Percentiles rank a stretch among this genome's conserved stretches.
Evolutionary conservation across 2,329 filamentous ascomycete genomes (phyloP).

Genomic region (Curvularia eragrostidis): DNA sequence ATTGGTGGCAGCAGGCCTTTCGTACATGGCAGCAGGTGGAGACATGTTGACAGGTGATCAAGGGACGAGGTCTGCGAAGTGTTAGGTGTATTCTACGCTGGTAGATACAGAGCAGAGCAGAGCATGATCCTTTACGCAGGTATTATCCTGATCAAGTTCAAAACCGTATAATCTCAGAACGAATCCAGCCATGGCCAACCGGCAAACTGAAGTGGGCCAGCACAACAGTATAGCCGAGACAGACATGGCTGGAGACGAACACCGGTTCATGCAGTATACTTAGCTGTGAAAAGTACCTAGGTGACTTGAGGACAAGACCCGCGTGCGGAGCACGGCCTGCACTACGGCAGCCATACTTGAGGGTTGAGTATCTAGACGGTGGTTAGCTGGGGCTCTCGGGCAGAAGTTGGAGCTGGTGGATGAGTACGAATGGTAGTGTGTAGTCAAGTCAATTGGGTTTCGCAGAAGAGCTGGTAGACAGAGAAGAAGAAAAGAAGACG

Average conservation of each 20-base stretch:
- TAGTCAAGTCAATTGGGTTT: not conserved
- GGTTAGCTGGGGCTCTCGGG: constrained; percentile 29
- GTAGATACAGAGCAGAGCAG: constrained; percentile 61
- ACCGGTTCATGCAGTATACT: constrained; percentile 54
- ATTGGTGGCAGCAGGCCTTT: constrained; percentile 48
- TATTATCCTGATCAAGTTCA: constrained; percentile 98
- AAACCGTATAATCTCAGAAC: constrained; percentile 90
- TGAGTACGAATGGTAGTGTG: constrained; percentile 30
- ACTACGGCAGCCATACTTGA: constrained; percentile 43
- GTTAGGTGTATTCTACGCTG: constrained; percentile 38
- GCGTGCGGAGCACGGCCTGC: constrained; percentile 42
- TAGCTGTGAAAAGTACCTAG: constrained; percentile 49
- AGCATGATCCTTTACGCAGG: constrained; percentile 99
- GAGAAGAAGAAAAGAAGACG: constrained; percentile 3
- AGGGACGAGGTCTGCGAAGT: constrained; percentile 39
- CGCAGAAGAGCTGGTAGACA: not conserved
- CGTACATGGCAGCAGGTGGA: constrained; percentile 73
- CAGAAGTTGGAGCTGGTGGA: constrained; percentile 4
- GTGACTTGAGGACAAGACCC: constrained; percentile 45
- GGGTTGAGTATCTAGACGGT: constrained; percentile 21
- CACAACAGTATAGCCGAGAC: constrained; percentile 9
- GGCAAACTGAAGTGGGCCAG: not conserved
- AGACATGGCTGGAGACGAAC: constrained; percentile 40
- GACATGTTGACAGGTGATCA: constrained; percentile 64
- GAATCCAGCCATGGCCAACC: constrained; percentile 37